These are phyloP conservation scores for Trichocomaceae sp. DNA, from an alignment of 2,329 filamentous ascomycete species.

Conservation along the genomic window DNA sequence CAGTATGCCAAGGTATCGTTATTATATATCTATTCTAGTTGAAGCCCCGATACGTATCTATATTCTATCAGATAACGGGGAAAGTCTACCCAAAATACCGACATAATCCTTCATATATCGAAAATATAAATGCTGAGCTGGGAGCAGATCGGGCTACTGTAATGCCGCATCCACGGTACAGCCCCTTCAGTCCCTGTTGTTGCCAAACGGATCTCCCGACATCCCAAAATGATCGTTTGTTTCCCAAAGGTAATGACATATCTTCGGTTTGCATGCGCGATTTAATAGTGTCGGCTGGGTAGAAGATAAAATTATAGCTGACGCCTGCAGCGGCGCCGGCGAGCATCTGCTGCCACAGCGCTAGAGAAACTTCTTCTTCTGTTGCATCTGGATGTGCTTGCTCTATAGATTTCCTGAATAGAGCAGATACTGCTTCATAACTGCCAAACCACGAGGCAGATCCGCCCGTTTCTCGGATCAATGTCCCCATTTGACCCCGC, in stretches of 20 bases:
- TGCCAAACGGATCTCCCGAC: constrained; percentile 72
- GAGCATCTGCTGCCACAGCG: constrained; percentile 78
- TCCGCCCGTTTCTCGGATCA: constrained; percentile 89
- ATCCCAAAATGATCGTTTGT: constrained; percentile 60
- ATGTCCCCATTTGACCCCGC: constrained; percentile 87
- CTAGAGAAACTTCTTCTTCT: constrained; percentile 46
- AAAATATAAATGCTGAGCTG: constrained; percentile 97
- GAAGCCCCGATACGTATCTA: not conserved
- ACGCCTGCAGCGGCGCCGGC: constrained; percentile 85
- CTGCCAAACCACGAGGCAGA: constrained; percentile 92
- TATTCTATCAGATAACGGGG: not conserved
- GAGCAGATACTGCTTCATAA: constrained; percentile 70
- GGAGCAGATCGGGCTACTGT: constrained; percentile 82
- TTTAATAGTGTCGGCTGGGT: constrained; percentile 95
- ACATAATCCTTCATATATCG: constrained; percentile 84
- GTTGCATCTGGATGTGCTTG: not conserved
- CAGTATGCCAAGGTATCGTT: no score
- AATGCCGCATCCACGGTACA: constrained; percentile 93
- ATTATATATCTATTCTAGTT: not conserved
- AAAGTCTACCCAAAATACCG: constrained; percentile 47
- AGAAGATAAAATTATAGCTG: constrained; percentile 95
- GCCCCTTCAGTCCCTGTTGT: constrained; percentile 70
- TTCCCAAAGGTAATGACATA: constrained; percentile 34
- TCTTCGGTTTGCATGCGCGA: constrained; percentile 91
- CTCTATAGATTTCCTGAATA: constrained; percentile 54